Evolutionary conservation across 2,329 filamentous ascomycete genomes (phyloP).

Genomic region (Trichocomaceae sp.): DNA sequence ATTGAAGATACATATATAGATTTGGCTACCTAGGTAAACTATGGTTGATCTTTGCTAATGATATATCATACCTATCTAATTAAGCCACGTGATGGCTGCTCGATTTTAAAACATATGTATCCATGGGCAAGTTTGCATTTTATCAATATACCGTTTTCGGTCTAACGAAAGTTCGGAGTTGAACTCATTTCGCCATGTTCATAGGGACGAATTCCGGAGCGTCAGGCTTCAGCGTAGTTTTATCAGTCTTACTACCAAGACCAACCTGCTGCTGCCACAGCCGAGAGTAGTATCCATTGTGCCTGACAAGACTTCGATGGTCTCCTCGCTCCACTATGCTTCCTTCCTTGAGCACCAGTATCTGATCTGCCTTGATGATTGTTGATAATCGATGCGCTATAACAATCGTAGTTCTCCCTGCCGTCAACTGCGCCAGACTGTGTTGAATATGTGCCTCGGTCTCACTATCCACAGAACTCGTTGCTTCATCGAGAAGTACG

Average conservation of each 20-base stretch:
- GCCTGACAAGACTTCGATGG: constrained; percentile 69
- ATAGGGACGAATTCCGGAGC: constrained; percentile 37
- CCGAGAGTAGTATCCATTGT: constrained; percentile 67
- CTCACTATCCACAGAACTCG: constrained; percentile 85
- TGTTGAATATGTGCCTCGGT: constrained; percentile 92
- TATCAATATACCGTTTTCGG: not conserved
- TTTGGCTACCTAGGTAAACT: not conserved
- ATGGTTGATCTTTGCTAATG: not conserved
- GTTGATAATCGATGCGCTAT: constrained; percentile 95
- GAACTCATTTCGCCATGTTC: not conserved
- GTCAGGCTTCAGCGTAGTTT: constrained; percentile 29
- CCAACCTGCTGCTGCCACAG: constrained; percentile 60
- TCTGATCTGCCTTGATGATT: constrained; percentile 88
- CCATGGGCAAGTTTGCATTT: not conserved
- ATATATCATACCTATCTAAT: not conserved
- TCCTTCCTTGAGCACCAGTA: constrained; percentile 83
- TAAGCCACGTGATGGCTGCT: not conserved
- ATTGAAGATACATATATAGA: not conserved
- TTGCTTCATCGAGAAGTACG: constrained; percentile 89
- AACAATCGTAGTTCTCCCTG: constrained; percentile 85
- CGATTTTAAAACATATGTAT: not conserved
- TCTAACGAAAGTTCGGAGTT: not conserved
- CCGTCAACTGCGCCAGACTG: constrained; percentile 75
- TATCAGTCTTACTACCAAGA: constrained; percentile 45
- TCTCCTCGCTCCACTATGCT: constrained; percentile 84